Percentiles rank a stretch among this genome's conserved stretches.
phyloP scores from a whole-genome alignment of 371 early-diverging fungal genomes.

The Conidiobolus incongruus region DNA sequence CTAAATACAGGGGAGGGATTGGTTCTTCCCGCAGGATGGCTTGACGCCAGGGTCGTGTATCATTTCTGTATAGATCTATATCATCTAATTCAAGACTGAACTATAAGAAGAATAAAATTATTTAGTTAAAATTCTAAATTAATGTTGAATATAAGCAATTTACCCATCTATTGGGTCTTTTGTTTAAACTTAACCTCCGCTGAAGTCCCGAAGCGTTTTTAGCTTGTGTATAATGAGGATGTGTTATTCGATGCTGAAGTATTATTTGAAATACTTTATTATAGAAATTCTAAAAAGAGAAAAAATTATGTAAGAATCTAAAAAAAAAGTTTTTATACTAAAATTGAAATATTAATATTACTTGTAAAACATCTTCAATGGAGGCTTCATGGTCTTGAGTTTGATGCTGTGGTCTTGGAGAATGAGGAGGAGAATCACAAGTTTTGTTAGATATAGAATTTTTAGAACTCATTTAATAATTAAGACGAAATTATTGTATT shows the following conservation, averaged over 20 bases:
- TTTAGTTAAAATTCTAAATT: background rate
- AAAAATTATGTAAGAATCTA: background rate
- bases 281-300: constrained; percentile 1
- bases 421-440: no score
- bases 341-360: no score
- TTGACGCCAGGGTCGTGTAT: constrained; percentile 43
- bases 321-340: no score
- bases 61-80: constrained; percentile 34
- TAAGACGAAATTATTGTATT: no score
- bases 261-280: constrained; percentile 3
- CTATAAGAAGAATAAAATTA: constrained; percentile 12
- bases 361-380: no score
- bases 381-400: no score
- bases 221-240: background rate
- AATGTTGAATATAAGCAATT: background rate
- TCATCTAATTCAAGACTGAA: constrained; percentile 64
- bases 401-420: no score
- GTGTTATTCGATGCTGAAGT: background rate
- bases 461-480: no score
- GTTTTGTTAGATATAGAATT: no score
- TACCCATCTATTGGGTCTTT: constrained; percentile 4
- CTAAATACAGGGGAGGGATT: constrained; percentile 46
- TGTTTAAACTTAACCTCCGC: background rate
- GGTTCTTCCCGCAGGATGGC: constrained; percentile 8
- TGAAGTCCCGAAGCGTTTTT: background rate